phyloP scores from a whole-genome alignment of 2,329 filamentous ascomycete species.

The Claviceps arundinis region DNA sequence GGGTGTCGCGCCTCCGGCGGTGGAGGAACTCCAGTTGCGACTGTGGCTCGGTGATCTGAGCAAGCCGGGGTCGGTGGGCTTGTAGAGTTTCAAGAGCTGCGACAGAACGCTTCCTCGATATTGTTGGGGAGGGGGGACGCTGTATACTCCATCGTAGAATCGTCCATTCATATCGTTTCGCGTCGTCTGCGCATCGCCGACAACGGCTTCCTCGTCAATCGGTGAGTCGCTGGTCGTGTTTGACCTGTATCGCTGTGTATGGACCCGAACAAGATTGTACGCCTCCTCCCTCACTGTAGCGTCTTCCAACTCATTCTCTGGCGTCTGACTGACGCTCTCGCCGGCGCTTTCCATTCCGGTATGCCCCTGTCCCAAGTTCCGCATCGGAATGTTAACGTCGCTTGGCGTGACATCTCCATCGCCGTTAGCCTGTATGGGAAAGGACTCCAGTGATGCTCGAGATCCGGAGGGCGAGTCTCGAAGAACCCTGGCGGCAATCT shows the following conservation, averaged over 20 bases:
- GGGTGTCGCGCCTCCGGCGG: slow-evolving; percentile 16
- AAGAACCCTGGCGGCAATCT: slow-evolving; percentile 27
- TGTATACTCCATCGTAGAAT: slow-evolving; percentile 27
- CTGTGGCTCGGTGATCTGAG: slow-evolving; percentile 9
- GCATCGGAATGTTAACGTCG: slow-evolving; percentile 19
- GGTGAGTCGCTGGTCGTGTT: slow-evolving; percentile 5
- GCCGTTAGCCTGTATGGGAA: slow-evolving; percentile 16
- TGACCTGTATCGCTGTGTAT: slow-evolving; percentile 18
- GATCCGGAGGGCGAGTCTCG: slow-evolving; percentile 23
- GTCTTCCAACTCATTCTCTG: not conserved
- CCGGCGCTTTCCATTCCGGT: not conserved
- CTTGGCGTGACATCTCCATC: slow-evolving; percentile 13
- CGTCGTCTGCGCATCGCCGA: slow-evolving; percentile 2
- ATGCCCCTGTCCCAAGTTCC: slow-evolving; percentile 13
- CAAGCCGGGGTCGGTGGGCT: slow-evolving; percentile 18
- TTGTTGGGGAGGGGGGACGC: slow-evolving; percentile 25
- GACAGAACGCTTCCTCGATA: slow-evolving; percentile 33
- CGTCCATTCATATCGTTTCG: slow-evolving; percentile 25
- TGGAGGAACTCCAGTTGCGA: slow-evolving; percentile 15
- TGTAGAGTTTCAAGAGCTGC: slow-evolving; percentile 33
- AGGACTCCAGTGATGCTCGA: slow-evolving; percentile 25
- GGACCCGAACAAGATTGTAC: slow-evolving; percentile 29
- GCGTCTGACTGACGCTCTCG: not conserved
- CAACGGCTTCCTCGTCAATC: slow-evolving; percentile 8
- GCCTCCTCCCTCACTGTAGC: slow-evolving; percentile 19